Conservation (phyloP, 2,329 filamentous ascomycete species). For the Aureobasidium uvarum region DNA sequence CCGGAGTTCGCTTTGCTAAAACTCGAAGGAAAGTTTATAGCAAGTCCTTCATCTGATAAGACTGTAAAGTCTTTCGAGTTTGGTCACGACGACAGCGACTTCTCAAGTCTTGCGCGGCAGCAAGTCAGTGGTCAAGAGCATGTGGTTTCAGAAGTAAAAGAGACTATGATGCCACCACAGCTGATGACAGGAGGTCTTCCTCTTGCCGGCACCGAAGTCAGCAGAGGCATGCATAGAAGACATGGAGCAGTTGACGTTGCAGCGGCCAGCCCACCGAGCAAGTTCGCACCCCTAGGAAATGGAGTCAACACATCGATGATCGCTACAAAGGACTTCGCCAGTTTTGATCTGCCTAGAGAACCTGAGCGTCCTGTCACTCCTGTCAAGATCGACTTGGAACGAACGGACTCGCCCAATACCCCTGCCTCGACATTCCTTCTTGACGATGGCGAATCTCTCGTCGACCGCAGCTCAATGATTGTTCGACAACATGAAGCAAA, state of each 20-base stretch:
- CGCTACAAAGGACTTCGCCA: slow-evolving; percentile 15
- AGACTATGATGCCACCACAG: not conserved
- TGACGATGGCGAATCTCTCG: slow-evolving; percentile 55
- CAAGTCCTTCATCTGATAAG: slow-evolving; percentile 4
- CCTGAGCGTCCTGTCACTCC: not conserved
- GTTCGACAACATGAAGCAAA: slow-evolving; percentile 4
- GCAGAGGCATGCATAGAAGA: slow-evolving; percentile 2
- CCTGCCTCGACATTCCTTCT: slow-evolving; percentile 50
- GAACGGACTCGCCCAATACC: not conserved
- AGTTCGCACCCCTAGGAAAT: not conserved
- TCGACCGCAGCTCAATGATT: slow-evolving; percentile 49
- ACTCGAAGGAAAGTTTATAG: slow-evolving; percentile 78
- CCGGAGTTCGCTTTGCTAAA: slow-evolving; percentile 92
- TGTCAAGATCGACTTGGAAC: not conserved
- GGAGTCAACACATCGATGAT: not conserved
- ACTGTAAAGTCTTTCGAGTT: not conserved
- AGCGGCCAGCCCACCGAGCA: not conserved
- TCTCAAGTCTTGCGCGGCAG: slow-evolving; percentile 11
- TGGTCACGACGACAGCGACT: slow-evolving; percentile 6
- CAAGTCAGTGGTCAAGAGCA: not conserved
- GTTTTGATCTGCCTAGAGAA: not conserved
- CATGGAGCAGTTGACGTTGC: slow-evolving; percentile 8
- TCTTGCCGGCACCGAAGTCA: not conserved
- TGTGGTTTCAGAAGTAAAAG: not conserved
- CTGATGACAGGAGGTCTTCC: not conserved